Evolutionary conservation across 192 early-diverging fungal species (phyloP).

Genomic region (Coemansia sp.): DNA sequence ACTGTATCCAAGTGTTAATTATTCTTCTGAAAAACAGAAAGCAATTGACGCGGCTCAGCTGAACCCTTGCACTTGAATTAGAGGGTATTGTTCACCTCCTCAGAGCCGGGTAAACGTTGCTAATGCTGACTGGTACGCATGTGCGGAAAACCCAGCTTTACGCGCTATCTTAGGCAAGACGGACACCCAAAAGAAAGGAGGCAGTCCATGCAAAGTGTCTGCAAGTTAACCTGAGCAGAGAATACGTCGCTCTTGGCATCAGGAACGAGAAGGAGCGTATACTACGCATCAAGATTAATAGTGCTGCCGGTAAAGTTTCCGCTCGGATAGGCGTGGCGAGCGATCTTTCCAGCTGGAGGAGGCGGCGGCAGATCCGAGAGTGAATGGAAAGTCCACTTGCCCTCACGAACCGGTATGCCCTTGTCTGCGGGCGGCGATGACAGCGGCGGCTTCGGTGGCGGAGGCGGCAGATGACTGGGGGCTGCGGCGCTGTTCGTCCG

Average conservation of each 20-base stretch:
- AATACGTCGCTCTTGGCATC: not conserved
- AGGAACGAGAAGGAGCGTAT: not conserved
- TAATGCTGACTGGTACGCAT: too few relatives aligned
- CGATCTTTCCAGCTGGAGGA: slow-evolving; percentile 12
- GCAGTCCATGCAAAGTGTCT: not conserved
- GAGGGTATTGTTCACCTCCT: too few relatives aligned
- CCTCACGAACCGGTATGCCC: slow-evolving; percentile 40
- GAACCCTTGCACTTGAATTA: too few relatives aligned
- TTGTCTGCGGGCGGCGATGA: slow-evolving; percentile 6
- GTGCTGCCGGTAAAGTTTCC: slow-evolving; percentile 37
- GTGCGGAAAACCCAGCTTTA: too few relatives aligned
- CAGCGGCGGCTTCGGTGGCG: slow-evolving; percentile 15
- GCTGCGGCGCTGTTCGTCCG: slow-evolving; percentile 25
- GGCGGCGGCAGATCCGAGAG: slow-evolving; percentile 30
- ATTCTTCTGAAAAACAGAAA: too few relatives aligned
- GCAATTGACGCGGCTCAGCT: too few relatives aligned
- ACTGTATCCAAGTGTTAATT: too few relatives aligned
- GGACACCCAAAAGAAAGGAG: not conserved
- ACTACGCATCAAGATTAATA: slow-evolving; percentile 27
- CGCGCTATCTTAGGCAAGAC: too few relatives aligned
- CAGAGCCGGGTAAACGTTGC: too few relatives aligned
- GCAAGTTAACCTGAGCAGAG: too few relatives aligned
- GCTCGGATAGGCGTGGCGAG: slow-evolving; percentile 40
- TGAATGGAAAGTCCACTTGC: slow-evolving; percentile 50
- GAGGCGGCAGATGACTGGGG: slow-evolving; percentile 34